These are phyloP conservation scores for Hsuehochloa calcarea DNA, from an alignment of 176 grass and related monocot genomes.

Conservation along the genomic window DNA sequence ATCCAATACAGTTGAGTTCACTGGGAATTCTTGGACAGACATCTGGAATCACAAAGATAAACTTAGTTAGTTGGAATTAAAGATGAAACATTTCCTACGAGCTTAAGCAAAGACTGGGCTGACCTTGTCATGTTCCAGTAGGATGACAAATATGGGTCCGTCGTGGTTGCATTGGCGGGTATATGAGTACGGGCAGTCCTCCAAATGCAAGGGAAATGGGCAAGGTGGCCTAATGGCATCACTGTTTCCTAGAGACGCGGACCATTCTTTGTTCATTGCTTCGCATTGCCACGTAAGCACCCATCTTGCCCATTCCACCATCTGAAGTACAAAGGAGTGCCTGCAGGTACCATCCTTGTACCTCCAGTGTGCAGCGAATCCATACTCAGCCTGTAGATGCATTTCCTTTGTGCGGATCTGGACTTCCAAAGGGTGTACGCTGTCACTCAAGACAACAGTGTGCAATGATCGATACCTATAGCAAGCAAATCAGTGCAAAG, in stretches of 20 bases:
- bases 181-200: conserved; percentile 70
- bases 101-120: neutral
- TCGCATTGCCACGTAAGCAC: conserved; percentile 75
- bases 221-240: conserved; percentile 42
- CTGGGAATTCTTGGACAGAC: conserved; percentile 70
- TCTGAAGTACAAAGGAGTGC: conserved; percentile 61
- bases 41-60: conserved; percentile 49
- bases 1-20: conserved; percentile 64
- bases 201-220: conserved; percentile 65
- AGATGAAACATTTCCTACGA: neutral
- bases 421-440: conserved; percentile 46
- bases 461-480: conserved; percentile 63
- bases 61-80: neutral
- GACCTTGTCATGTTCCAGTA: conserved; percentile 81
- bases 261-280: conserved; percentile 31
- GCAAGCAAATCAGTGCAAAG: conserved; percentile 12
- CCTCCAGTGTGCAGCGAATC: conserved; percentile 68
- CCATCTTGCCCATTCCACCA: conserved; percentile 84
- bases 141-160: conserved; percentile 64
- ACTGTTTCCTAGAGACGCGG: neutral
- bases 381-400: conserved; percentile 67
- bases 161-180: conserved; percentile 46
- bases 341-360: conserved; percentile 67
- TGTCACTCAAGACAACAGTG: conserved; percentile 51
- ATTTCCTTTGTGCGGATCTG: conserved; percentile 70